Evolutionary conservation across 108 stramenopile genomes (phyloP).

Genomic region (Pseudonitzschia multistriata): DNA sequence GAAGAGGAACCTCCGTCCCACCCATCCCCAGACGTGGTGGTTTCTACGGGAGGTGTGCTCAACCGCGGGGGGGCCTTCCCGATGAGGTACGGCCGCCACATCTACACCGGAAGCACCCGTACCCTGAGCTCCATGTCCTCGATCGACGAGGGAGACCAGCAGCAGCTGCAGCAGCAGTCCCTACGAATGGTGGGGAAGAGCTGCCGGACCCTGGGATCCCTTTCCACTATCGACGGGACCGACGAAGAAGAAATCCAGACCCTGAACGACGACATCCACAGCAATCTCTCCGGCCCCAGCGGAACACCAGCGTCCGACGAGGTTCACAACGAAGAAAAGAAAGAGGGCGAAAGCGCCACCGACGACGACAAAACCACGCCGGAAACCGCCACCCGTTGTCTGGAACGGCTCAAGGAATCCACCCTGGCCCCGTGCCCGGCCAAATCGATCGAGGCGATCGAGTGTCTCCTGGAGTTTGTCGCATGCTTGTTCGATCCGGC

Average conservation of each 20-base stretch:
- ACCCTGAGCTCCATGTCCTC: conserved; percentile 31
- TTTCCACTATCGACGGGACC: conserved; percentile 7
- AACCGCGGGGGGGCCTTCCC: conserved; percentile 35
- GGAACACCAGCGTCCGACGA: background rate
- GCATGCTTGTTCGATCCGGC: background rate
- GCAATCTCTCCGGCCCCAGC: background rate
- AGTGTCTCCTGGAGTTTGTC: background rate
- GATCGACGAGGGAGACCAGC: conserved; percentile 12
- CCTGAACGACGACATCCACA: background rate
- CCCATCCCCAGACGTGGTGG: background rate
- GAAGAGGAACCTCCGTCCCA: background rate
- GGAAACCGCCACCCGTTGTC: background rate
- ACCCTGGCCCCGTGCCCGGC: background rate
- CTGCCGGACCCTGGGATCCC: conserved; percentile 3
- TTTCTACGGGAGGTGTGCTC: conserved; percentile 16
- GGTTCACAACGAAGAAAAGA: background rate
- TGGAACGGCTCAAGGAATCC: background rate
- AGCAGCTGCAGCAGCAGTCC: background rate
- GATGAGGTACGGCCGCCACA: conserved; percentile 1
- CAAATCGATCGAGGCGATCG: background rate
- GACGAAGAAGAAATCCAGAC: conserved; percentile 3
- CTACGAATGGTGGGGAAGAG: background rate
- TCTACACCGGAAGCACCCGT: conserved; percentile 18
- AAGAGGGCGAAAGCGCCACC: background rate
- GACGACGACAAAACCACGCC: background rate